phyloP scores from a whole-genome alignment of 352 stramenopile genomes.

The Pythium rishiriense region DNA sequence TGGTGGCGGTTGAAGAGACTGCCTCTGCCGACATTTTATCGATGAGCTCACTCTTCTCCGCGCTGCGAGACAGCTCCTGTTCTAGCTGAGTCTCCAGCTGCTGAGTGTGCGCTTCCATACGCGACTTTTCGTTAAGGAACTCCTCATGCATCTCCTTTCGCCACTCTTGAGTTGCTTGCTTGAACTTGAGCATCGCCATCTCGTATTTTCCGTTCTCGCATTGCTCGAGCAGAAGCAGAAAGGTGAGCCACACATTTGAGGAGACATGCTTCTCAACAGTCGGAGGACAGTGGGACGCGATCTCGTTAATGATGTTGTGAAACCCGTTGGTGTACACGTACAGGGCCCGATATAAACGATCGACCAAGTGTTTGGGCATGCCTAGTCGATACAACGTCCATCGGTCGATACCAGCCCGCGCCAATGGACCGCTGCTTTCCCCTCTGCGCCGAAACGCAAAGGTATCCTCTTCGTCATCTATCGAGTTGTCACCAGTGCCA shows the following conservation, averaged over 20 bases:
- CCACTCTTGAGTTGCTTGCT: slow-evolving; percentile 60
- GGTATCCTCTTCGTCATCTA: slow-evolving; percentile 39
- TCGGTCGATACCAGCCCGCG: slow-evolving; percentile 68
- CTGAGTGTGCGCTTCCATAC: slow-evolving; percentile 38
- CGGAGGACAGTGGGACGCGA: slow-evolving; percentile 65
- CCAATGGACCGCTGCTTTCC: slow-evolving; percentile 39
- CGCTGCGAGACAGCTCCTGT: slow-evolving; percentile 38
- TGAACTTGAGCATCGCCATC: slow-evolving; percentile 87
- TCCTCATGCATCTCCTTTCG: slow-evolving; percentile 53
- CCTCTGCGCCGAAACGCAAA: slow-evolving; percentile 50
- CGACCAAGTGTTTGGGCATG: slow-evolving; percentile 77
- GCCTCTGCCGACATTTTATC: slow-evolving; percentile 46
- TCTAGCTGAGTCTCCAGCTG: slow-evolving; percentile 31
- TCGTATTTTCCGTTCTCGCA: slow-evolving; percentile 83
- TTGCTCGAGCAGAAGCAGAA: slow-evolving; percentile 74
- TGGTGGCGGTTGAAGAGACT: slow-evolving; percentile 35
- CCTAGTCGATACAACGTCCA: slow-evolving; percentile 68
- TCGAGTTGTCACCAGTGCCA: slow-evolving; percentile 33
- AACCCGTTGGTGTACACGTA: slow-evolving; percentile 88
- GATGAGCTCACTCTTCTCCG: slow-evolving; percentile 53
- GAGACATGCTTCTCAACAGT: slow-evolving; percentile 74
- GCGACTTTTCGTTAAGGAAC: slow-evolving; percentile 40
- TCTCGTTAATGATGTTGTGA: slow-evolving; percentile 83
- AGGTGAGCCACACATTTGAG: slow-evolving; percentile 77
- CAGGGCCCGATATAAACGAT: slow-evolving; percentile 75